These are phyloP conservation scores for Byssochlamys sp. DNA, from an alignment of 2,329 filamentous ascomycete species.

Conservation along the genomic window DNA sequence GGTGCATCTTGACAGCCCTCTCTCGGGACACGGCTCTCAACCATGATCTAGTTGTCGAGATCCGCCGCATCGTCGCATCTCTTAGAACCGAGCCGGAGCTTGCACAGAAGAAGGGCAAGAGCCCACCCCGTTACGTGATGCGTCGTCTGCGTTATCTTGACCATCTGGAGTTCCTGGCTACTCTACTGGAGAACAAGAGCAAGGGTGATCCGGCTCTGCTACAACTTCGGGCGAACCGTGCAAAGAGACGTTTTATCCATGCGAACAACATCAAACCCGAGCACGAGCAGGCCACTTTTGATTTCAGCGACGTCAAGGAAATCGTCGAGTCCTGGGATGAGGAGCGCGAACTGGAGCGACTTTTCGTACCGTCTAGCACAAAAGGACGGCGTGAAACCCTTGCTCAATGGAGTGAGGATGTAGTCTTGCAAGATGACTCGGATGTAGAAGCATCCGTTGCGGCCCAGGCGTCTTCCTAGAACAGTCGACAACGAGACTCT, in stretches of 20 bases:
- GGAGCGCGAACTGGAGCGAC: constrained; percentile 18
- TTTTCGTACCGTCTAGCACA: constrained; percentile 9
- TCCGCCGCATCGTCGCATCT: constrained; percentile 15
- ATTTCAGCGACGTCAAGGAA: constrained; percentile 6
- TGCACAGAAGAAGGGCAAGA: background rate
- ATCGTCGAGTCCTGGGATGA: constrained; percentile 18
- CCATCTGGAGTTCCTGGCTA: constrained; percentile 12
- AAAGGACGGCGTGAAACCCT: constrained; percentile 7
- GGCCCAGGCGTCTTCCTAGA: background rate
- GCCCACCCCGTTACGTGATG: background rate
- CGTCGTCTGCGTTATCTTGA: constrained; percentile 6
- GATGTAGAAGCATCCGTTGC: background rate
- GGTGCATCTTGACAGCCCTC: constrained; percentile 32
- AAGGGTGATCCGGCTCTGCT: constrained; percentile 11
- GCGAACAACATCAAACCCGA: constrained; percentile 7
- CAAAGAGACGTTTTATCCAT: constrained; percentile 6
- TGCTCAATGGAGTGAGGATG: constrained; percentile 9
- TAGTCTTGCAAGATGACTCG: background rate
- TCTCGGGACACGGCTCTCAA: constrained; percentile 21
- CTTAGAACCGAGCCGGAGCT: constrained; percentile 1
- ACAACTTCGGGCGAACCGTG: background rate
- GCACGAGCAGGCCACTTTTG: constrained; percentile 7
- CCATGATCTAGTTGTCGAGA: constrained; percentile 26
- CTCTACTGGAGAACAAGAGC: constrained; percentile 15
- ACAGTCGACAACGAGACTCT: background rate